These are phyloP conservation scores for Turritis glabra DNA, from an alignment of 345 rosid species.

Conservation along the genomic window DNA sequence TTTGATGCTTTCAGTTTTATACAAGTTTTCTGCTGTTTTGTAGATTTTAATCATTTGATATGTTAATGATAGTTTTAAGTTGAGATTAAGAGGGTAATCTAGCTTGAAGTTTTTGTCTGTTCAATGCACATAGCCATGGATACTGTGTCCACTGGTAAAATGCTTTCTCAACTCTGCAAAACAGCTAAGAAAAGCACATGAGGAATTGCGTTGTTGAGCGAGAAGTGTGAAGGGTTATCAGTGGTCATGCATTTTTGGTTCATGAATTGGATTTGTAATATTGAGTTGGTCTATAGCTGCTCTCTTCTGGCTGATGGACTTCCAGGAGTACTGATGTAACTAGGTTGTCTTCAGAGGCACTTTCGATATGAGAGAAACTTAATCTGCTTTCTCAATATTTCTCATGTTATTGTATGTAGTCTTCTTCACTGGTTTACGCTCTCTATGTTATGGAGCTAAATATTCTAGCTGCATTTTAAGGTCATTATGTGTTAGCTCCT, in stretches of 20 bases:
- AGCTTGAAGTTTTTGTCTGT: constrained; percentile 17
- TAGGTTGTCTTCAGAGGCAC: not conserved
- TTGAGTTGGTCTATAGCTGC: constrained; percentile 3
- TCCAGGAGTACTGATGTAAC: not conserved
- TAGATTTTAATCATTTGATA: not conserved
- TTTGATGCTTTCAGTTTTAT: not conserved
- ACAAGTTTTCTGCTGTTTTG: not conserved
- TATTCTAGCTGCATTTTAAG: constrained; percentile 6
- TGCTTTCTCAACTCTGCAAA: not conserved
- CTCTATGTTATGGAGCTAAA: not conserved
- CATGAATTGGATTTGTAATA: constrained; percentile 8
- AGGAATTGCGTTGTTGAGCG: not conserved
- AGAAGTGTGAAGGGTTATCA: constrained; percentile 2
- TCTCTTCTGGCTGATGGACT: not conserved
- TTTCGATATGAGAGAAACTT: not conserved
- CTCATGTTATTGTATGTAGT: not conserved
- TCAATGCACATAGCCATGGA: constrained; percentile 3
- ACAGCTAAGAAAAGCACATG: not conserved
- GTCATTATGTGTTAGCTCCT: not conserved
- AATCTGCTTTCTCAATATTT: constrained; percentile 7
- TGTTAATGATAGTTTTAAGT: not conserved
- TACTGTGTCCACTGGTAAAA: constrained; percentile 9
- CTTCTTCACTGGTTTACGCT: not conserved
- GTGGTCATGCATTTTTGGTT: not conserved
- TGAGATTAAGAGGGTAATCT: not conserved